phyloP scores from a whole-genome alignment of 306 rosid genomes.

The Cicer yamashitae region DNA sequence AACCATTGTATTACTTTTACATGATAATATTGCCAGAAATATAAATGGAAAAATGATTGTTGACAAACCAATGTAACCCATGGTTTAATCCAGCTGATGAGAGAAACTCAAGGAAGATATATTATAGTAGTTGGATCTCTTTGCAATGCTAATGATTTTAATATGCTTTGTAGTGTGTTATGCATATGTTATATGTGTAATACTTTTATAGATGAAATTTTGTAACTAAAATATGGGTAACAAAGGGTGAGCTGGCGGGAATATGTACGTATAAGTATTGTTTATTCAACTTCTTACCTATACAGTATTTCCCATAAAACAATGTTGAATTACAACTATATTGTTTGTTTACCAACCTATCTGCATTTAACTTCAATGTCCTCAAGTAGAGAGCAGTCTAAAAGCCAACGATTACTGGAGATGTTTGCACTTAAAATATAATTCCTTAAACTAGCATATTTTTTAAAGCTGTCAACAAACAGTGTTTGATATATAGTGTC shows the following conservation, averaged over 20 bases:
- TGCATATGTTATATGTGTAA: not conserved
- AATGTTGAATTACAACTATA: not conserved
- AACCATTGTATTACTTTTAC: slow-evolving; percentile 21
- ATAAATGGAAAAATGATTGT: slow-evolving; percentile 25
- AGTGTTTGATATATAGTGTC: no score
- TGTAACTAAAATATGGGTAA: not conserved
- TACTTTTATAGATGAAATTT: slow-evolving; percentile 33
- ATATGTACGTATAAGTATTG: not conserved
- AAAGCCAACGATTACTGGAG: not conserved
- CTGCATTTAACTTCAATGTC: not conserved
- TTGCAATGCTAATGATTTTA: not conserved
- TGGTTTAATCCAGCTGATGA: slow-evolving; percentile 10
- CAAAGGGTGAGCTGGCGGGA: not conserved
- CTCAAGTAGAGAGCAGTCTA: not conserved
- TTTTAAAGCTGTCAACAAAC: no score
- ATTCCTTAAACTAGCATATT: no score
- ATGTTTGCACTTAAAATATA: no score
- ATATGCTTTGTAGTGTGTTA: not conserved
- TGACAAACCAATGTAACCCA: slow-evolving; percentile 38
- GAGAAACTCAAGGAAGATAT: not conserved
- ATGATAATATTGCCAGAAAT: slow-evolving; percentile 19
- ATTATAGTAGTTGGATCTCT: not conserved
- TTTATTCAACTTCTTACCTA: slow-evolving; percentile 38
- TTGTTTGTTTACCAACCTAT: slow-evolving; percentile 2
- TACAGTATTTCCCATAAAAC: not conserved